Conservation (phyloP, 768 basidiomycete genomes). For the Nidularia pulvinata region DNA sequence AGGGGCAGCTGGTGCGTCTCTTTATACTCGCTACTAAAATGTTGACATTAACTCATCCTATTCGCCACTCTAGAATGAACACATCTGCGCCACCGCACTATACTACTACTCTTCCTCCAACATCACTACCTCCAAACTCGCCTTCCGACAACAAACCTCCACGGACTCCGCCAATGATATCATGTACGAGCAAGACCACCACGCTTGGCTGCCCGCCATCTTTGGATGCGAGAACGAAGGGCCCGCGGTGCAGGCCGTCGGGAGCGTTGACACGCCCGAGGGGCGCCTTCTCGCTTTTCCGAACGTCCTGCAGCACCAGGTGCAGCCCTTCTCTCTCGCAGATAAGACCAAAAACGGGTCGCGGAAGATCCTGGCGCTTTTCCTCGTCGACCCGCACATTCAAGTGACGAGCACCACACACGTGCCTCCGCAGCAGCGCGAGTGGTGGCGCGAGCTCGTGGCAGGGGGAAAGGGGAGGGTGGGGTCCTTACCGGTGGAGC, state of each 20-base stretch:
- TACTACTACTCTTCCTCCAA: conserved; percentile 25
- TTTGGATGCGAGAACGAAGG: conserved; percentile 20
- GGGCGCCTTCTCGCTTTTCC: conserved; percentile 38
- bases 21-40: background rate
- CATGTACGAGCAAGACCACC: conserved; percentile 17
- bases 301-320: conserved; percentile 38
- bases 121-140: conserved; percentile 16
- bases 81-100: conserved; percentile 24
- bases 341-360: conserved; percentile 11
- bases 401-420: too few species aligned
- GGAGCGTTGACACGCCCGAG: conserved; percentile 27
- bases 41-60: background rate
- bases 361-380: too few species aligned
- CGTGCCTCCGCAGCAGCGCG: too few species aligned
- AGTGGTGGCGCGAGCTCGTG: too few species aligned
- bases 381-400: too few species aligned
- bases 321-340: conserved; percentile 31
- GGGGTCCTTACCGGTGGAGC: conserved; percentile 13
- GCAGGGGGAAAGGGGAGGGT: too few species aligned
- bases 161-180: background rate
- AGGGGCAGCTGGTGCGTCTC: conserved; percentile 17
- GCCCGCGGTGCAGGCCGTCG: conserved; percentile 23
- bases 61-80: conserved; percentile 21
- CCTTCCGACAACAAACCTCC: conserved; percentile 16
- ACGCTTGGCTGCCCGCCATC: conserved; percentile 22